These are phyloP conservation scores for Prunus dulcis DNA, from an alignment of 306 rosid genomes.

Conservation along the genomic window DNA sequence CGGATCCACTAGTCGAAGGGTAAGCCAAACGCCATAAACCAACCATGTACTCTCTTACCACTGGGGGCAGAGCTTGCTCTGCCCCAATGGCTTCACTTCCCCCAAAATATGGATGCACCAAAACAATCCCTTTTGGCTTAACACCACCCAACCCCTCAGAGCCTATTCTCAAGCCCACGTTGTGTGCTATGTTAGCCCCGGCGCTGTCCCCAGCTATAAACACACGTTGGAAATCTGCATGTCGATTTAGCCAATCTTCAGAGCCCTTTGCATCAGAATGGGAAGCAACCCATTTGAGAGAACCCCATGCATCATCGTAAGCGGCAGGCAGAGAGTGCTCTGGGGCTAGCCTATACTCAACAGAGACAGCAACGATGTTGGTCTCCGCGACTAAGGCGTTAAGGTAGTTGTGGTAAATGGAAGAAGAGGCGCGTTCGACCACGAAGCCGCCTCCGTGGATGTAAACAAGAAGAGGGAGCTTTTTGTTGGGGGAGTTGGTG, in stretches of 20 bases:
- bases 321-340: constrained; percentile 52
- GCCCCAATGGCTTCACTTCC: constrained; percentile 10
- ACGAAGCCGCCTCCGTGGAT: constrained; percentile 67
- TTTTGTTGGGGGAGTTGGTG: not conserved
- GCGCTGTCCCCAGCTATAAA: constrained; percentile 67
- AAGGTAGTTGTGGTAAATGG: constrained; percentile 38
- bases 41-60: not conserved
- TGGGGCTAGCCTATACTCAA: constrained; percentile 57
- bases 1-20: constrained; percentile 17
- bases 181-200: constrained; percentile 47
- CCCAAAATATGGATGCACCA: constrained; percentile 53
- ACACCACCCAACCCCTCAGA: constrained; percentile 7
- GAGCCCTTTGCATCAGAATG: constrained; percentile 22
- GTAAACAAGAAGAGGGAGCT: constrained; percentile 61
- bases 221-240: constrained; percentile 25
- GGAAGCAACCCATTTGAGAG: constrained; percentile 39
- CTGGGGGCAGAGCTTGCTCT: not conserved
- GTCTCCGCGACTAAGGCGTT: constrained; percentile 28
- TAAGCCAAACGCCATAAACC: not conserved
- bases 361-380: constrained; percentile 37
- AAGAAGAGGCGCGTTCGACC: constrained; percentile 36
- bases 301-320: constrained; percentile 54
- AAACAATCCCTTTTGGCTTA: constrained; percentile 34
- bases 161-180: constrained; percentile 29
- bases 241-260: constrained; percentile 51